Conservation (phyloP, 1,284 basidiomycete species). For the Abortiporus biennis region DNA sequence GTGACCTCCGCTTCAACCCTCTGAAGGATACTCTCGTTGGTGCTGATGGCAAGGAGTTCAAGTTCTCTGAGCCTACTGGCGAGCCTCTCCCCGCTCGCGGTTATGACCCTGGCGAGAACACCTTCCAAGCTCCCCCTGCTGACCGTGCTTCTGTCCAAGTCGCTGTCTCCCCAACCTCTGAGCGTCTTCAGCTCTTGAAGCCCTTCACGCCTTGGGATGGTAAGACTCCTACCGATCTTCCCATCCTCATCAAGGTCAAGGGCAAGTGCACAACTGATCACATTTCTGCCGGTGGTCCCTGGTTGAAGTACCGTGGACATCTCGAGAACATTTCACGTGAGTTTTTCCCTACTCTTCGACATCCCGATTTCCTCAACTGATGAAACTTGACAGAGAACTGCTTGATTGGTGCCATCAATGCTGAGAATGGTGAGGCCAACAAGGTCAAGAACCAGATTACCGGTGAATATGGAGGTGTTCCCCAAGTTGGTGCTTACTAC, state of each 20-base stretch:
- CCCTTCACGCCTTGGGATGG: constrained; percentile 95
- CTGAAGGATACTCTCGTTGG: constrained; percentile 87
- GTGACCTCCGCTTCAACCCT: constrained; percentile 95
- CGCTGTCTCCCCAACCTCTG: constrained; percentile 82
- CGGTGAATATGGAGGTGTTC: constrained; percentile 84
- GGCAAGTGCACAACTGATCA: constrained; percentile 98
- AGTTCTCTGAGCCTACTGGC: constrained; percentile 88
- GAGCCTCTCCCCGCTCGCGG: constrained; percentile 91
- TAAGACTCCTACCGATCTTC: constrained; percentile 85
- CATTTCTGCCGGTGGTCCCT: constrained; percentile 95
- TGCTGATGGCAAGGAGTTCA: constrained; percentile 95
- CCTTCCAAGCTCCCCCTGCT: constrained; percentile 91
- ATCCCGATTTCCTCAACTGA: neutral
- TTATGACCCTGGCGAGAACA: constrained; percentile 96
- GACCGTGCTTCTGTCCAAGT: constrained; percentile 85
- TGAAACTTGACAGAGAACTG: constrained; percentile 71
- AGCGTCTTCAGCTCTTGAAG: constrained; percentile 91
- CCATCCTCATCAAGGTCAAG: constrained; percentile 95
- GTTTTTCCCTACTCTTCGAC: constrained; percentile 21
- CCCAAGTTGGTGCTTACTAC: constrained; percentile 82
- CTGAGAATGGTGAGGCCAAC: constrained; percentile 95
- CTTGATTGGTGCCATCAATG: constrained; percentile 95
- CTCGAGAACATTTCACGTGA: constrained; percentile 94
- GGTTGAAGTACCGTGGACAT: constrained; percentile 99
- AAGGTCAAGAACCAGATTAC: constrained; percentile 90